These are phyloP conservation scores for Chaetomium fimeti DNA, from an alignment of 495 filamentous ascomycete species.

Conservation along the genomic window DNA sequence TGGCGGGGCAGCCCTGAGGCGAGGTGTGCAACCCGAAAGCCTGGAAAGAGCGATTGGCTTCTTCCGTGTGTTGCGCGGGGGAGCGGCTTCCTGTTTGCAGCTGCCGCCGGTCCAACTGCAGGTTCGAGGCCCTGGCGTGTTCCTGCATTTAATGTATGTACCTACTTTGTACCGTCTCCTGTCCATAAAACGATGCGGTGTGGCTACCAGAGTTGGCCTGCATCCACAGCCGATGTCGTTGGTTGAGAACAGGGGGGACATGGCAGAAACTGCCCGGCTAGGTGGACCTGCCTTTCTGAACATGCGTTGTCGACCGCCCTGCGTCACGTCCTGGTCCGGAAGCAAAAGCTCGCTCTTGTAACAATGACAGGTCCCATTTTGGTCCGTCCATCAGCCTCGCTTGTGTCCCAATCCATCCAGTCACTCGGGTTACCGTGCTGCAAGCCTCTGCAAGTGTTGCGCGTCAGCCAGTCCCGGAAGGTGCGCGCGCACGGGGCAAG, in stretches of 20 bases:
- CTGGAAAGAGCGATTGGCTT: slow-evolving; percentile 6
- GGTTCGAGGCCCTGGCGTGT: not conserved
- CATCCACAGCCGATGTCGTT: not conserved
- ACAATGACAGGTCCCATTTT: not conserved
- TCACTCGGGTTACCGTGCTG: not conserved
- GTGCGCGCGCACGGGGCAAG: not conserved
- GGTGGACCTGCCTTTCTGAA: not conserved
- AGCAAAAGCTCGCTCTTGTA: not conserved
- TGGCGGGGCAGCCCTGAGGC: not conserved
- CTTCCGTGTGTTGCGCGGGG: not conserved
- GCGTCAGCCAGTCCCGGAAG: not conserved
- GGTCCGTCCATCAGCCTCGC: slow-evolving; percentile 5
- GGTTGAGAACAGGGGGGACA: not conserved
- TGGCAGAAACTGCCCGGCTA: not conserved
- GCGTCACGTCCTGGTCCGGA: not conserved
- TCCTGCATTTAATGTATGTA: slow-evolving; percentile 9
- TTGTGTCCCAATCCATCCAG: slow-evolving; percentile 1
- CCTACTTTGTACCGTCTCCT: too few species aligned
- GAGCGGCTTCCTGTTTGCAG: slow-evolving; percentile 1
- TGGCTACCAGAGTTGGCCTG: slow-evolving; percentile 8
- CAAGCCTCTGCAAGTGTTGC: not conserved
- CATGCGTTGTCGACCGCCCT: not conserved
- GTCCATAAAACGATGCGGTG: not conserved
- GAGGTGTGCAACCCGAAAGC: not conserved
- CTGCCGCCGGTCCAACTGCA: slow-evolving; percentile 1